phyloP scores from a whole-genome alignment of 2,329 filamentous ascomycete genomes.

The Dichotomopilus funicola region DNA sequence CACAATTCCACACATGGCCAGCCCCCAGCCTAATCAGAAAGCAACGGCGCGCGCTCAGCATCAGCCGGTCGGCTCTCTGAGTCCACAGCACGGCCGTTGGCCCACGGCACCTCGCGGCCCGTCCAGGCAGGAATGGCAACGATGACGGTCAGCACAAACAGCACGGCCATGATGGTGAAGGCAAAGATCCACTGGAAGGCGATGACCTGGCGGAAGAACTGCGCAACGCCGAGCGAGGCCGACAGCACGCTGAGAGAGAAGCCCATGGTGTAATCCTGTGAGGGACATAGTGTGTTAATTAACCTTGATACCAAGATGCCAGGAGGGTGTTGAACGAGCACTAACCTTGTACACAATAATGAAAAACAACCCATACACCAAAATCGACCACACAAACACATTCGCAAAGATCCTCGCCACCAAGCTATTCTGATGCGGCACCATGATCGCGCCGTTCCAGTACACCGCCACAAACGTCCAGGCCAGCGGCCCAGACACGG shows the following conservation, averaged over 20 bases:
- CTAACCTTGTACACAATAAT: conserved; percentile 63
- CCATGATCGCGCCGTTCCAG: conserved; percentile 81
- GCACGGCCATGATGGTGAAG: conserved; percentile 69
- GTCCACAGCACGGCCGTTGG: conserved; percentile 19
- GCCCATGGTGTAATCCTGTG: conserved; percentile 65
- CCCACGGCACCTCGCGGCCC: conserved; percentile 50
- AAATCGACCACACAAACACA: conserved; percentile 78
- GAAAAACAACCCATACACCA: conserved; percentile 72
- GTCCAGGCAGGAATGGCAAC: conserved; percentile 59
- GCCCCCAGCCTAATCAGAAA: conserved; percentile 36
- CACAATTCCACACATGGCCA: too few relatives aligned
- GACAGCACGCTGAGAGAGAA: conserved; percentile 69
- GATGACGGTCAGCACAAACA: conserved; percentile 62
- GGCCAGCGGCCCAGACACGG: conserved; percentile 69
- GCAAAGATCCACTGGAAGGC: conserved; percentile 92
- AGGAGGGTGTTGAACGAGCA: conserved; percentile 1
- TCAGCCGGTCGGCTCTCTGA: conserved; percentile 34
- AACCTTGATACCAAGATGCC: conserved; percentile 2
- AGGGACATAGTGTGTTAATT: neutral
- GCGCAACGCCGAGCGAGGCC: conserved; percentile 69
- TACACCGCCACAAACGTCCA: conserved; percentile 85
- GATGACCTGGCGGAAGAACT: conserved; percentile 66
- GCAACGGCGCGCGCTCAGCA: conserved; percentile 55
- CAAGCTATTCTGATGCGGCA: conserved; percentile 59
- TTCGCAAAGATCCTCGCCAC: conserved; percentile 77